Conservation (phyloP, 2,329 filamentous ascomycete species). For the Orbilia oligospora region DNA sequence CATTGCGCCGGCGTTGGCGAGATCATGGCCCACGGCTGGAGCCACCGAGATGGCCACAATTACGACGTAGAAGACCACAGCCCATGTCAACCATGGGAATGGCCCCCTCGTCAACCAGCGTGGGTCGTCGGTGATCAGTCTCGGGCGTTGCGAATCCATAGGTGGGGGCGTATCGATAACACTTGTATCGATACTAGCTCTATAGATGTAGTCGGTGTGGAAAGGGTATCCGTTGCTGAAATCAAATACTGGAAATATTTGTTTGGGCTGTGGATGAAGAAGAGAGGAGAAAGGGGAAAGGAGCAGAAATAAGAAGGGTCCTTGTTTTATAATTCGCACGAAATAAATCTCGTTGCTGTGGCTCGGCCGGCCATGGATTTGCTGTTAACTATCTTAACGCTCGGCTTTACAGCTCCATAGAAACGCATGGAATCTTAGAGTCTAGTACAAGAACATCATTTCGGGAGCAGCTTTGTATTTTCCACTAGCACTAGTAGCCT, state of each 20-base stretch:
- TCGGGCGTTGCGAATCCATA: constrained; percentile 4
- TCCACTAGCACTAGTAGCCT: too few species aligned
- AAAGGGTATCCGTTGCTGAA: constrained; percentile 38
- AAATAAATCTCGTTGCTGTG: not conserved
- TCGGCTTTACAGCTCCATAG: too few species aligned
- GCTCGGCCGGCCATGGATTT: too few species aligned
- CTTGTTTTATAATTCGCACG: constrained; percentile 5
- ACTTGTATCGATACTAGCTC: constrained; percentile 21
- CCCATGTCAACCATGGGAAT: constrained; percentile 11
- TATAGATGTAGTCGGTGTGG: constrained; percentile 1
- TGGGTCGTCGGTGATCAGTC: constrained; percentile 3
- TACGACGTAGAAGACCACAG: not conserved
- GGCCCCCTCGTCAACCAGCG: constrained; percentile 4
- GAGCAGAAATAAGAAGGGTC: not conserved
- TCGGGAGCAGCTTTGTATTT: too few species aligned
- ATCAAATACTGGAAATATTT: constrained; percentile 16
- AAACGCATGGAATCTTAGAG: too few species aligned
- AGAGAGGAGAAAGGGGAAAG: not conserved
- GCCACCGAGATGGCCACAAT: constrained; percentile 19
- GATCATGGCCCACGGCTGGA: constrained; percentile 2
- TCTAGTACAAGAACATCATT: too few species aligned
- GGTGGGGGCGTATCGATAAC: constrained; percentile 14
- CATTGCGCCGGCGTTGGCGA: constrained; percentile 1
- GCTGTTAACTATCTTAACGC: too few species aligned
- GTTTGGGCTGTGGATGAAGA: constrained; percentile 34